A percentile compares a stretch with the other conserved stretches of the same genome.
Conservation (phyloP, 768 basidiomycete species). For the Tulasnella calospora region DNA sequence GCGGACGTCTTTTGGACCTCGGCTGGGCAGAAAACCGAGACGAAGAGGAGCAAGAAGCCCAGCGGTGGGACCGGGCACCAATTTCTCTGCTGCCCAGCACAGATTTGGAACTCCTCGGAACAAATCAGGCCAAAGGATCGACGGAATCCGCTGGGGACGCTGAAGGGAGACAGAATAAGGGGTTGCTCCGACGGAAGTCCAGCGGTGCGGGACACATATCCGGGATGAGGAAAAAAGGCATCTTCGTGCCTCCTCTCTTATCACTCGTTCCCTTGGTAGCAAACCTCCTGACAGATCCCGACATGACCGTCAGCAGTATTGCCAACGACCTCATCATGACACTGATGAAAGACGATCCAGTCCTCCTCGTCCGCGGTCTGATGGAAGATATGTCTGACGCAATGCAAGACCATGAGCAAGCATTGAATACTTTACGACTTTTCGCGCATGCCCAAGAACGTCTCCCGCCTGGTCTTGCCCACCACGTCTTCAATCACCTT, state of each 20-base stretch:
- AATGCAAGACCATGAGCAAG: conserved; percentile 44
- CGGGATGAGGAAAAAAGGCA: conserved; percentile 53
- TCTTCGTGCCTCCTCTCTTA: conserved; percentile 61
- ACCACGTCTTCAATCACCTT: conserved; percentile 65
- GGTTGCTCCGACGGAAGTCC: conserved; percentile 53
- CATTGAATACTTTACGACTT: conserved; percentile 50
- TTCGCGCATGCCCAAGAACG: conserved; percentile 53
- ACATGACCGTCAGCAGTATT: conserved; percentile 51
- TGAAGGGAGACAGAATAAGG: background rate
- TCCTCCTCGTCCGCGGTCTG: conserved; percentile 56
- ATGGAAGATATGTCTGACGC: conserved; percentile 56
- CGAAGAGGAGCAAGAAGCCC: conserved; percentile 41
- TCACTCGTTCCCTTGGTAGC: conserved; percentile 53
- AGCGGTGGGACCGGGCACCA: conserved; percentile 49
- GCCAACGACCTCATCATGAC: conserved; percentile 57
- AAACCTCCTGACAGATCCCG: conserved; percentile 49
- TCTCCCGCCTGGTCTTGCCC: conserved; percentile 60
- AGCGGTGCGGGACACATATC: conserved; percentile 41
- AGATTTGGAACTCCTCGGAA: conserved; percentile 44
- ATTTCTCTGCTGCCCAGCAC: conserved; percentile 58
- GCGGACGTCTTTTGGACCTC: conserved; percentile 62
- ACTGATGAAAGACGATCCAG: conserved; percentile 70
- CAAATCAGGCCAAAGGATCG: background rate
- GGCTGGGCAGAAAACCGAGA: conserved; percentile 53
- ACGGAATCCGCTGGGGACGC: background rate